A percentile compares a stretch with the other conserved stretches of the same genome.
phyloP scores from a whole-genome alignment of 116 monocot species.

The Iris pallida region DNA sequence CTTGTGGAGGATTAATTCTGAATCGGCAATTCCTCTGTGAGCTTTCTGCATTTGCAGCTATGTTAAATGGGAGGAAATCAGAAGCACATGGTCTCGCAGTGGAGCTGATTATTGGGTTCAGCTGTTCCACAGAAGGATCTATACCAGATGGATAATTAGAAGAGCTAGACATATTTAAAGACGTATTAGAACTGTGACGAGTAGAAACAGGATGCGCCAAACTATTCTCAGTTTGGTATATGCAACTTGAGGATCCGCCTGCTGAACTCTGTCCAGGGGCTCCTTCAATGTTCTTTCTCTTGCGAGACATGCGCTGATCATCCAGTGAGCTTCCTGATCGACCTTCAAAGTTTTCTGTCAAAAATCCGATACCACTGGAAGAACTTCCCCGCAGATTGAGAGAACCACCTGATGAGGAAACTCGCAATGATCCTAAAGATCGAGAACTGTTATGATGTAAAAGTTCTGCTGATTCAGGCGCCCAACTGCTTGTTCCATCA shows the following conservation, averaged over 20 bases:
- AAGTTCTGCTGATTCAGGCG: conserved; percentile 16
- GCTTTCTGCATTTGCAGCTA: conserved; percentile 20
- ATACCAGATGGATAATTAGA: conserved; percentile 3
- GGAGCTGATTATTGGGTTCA: neutral
- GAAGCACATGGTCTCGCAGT: conserved; percentile 5
- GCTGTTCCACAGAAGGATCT: conserved; percentile 7
- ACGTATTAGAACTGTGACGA: conserved; percentile 11
- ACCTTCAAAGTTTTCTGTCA: conserved; percentile 30
- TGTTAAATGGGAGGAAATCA: conserved; percentile 8
- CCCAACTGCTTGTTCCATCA: neutral
- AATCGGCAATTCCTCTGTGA: conserved; percentile 44
- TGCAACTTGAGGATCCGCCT: conserved; percentile 24
- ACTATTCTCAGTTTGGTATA: conserved; percentile 33
- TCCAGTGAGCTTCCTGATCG: conserved; percentile 42
- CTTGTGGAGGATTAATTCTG: conserved; percentile 34
- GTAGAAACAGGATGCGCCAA: conserved; percentile 16
- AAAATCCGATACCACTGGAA: conserved; percentile 17
- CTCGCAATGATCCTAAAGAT: conserved; percentile 7
- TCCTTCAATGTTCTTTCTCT: conserved; percentile 10
- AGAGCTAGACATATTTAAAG: conserved; percentile 18
- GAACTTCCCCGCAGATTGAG: conserved; percentile 25
- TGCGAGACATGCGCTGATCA: conserved; percentile 39
- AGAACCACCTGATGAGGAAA: conserved; percentile 8
- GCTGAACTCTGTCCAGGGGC: conserved; percentile 37
- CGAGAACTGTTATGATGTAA: conserved; percentile 14